Percentiles rank a stretch among this genome's conserved stretches.
Evolutionary conservation across 805 yeast species (phyloP).

Genomic region (Candida sphagnicola): DNA sequence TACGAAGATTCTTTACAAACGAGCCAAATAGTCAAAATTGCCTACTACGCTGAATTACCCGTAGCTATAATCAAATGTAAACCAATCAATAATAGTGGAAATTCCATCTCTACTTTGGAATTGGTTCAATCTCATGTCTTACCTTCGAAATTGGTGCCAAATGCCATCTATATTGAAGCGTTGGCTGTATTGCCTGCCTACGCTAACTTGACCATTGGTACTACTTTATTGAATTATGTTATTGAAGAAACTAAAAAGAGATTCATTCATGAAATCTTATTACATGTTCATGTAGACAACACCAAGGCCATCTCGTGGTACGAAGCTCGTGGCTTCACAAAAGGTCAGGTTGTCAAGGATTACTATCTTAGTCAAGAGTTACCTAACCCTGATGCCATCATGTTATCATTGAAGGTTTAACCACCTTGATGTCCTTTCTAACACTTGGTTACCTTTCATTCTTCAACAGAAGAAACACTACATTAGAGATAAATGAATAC

Average conservation of each 20-base stretch:
- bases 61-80: slow-evolving; percentile 72
- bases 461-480: no score
- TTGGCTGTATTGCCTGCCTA: slow-evolving; percentile 67
- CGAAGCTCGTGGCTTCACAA: slow-evolving; percentile 43
- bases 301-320: slow-evolving; percentile 48
- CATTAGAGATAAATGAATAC: no score
- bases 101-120: slow-evolving; percentile 13
- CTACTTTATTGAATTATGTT: slow-evolving; percentile 51
- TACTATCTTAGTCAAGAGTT: slow-evolving; percentile 46
- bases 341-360: slow-evolving; percentile 31
- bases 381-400: slow-evolving; percentile 45
- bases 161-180: slow-evolving; percentile 59
- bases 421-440: neutral
- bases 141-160: slow-evolving; percentile 35
- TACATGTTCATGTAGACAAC: slow-evolving; percentile 50
- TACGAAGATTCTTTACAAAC: slow-evolving; percentile 42
- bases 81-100: slow-evolving; percentile 39
- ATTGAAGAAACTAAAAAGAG: slow-evolving; percentile 52
- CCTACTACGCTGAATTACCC: slow-evolving; percentile 71
- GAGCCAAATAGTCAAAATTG: slow-evolving; percentile 51
- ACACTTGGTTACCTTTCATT: no score
- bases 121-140: slow-evolving; percentile 22
- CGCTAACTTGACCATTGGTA: slow-evolving; percentile 59
- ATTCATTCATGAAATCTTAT: slow-evolving; percentile 49
- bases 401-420: slow-evolving; percentile 29